Percentiles rank a stretch among this genome's conserved stretches.
These are phyloP conservation scores for Rhodomyrtus psidioides DNA, from an alignment of 441 rosid species.

Conservation along the genomic window DNA sequence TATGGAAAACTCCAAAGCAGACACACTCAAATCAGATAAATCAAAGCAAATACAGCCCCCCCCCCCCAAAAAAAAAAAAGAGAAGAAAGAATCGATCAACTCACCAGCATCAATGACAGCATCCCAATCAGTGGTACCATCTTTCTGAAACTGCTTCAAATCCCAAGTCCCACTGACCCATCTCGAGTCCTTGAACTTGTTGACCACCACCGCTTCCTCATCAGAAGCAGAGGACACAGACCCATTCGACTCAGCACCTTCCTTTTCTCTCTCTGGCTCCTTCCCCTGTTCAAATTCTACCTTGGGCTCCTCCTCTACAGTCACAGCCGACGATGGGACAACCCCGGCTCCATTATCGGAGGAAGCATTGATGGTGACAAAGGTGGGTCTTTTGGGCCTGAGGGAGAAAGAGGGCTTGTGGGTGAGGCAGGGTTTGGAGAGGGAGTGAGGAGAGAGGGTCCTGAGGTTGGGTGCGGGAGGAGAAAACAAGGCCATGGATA, in stretches of 20 bases:
- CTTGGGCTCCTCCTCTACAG: conserved; percentile 20
- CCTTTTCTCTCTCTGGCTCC: conserved; percentile 3
- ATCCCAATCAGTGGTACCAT: conserved; percentile 77
- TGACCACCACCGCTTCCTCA: conserved; percentile 13
- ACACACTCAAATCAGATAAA: not conserved
- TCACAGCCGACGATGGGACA: conserved; percentile 19
- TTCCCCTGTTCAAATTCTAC: conserved; percentile 2
- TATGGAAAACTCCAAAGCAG: not conserved
- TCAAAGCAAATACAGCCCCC: not conserved
- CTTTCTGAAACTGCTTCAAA: conserved; percentile 59
- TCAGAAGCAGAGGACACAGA: conserved; percentile 15
- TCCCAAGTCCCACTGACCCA: conserved; percentile 94
- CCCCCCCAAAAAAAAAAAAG: not conserved
- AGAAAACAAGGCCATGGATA: conserved; percentile 39
- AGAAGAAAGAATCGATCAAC: not conserved
- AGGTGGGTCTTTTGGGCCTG: conserved; percentile 10
- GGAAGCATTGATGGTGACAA: conserved; percentile 16
- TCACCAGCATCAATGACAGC: conserved; percentile 87
- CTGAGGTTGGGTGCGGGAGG: conserved; percentile 10
- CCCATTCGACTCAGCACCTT: conserved; percentile 18
- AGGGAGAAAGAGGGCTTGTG: conserved; percentile 10
- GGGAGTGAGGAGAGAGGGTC: conserved; percentile 6
- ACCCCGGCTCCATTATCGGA: conserved; percentile 34
- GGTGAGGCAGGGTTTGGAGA: conserved; percentile 19
- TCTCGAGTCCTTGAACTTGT: conserved; percentile 44